Percentiles rank a stretch among this genome's conserved stretches.
These are phyloP conservation scores for Oryza officinalis DNA, from an alignment of 176 grass and related monocot species.

Conservation along the genomic window DNA sequence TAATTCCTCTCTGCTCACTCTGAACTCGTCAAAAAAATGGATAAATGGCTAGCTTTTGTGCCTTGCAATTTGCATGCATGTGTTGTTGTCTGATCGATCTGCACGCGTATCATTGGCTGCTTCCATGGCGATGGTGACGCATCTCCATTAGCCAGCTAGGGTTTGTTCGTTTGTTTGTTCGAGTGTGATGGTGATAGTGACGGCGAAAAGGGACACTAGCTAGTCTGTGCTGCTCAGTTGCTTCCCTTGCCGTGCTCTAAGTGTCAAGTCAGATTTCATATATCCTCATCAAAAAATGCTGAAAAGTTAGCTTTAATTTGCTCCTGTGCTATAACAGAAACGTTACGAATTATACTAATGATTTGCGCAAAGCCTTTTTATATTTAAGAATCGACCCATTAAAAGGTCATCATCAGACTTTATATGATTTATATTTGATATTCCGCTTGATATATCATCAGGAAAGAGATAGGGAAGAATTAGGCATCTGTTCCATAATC, in stretches of 20 bases:
- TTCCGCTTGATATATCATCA: too few relatives aligned
- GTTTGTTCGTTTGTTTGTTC: background rate
- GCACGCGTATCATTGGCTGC: background rate
- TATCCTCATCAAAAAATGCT: too few relatives aligned
- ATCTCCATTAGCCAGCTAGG: conserved; percentile 7
- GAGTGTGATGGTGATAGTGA: background rate
- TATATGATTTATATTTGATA: too few relatives aligned
- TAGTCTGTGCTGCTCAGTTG: background rate
- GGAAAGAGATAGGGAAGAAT: too few relatives aligned
- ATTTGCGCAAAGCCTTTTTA: too few relatives aligned
- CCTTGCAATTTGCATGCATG: background rate
- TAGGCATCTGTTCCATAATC: too few relatives aligned
- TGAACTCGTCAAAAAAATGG: conserved; percentile 47
- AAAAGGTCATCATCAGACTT: too few relatives aligned
- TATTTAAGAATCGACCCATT: too few relatives aligned
- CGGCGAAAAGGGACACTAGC: background rate
- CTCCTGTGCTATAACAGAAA: too few relatives aligned
- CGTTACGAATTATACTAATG: background rate
- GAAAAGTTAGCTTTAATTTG: too few relatives aligned
- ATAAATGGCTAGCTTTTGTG: background rate
- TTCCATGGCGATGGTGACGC: background rate
- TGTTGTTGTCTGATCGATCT: background rate
- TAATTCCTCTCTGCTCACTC: background rate
- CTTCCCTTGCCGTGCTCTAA: conserved; percentile 8
- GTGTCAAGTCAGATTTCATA: background rate